These are phyloP conservation scores for Alectoria sarmentosa DNA, from an alignment of 495 filamentous ascomycete genomes.

Conservation along the genomic window DNA sequence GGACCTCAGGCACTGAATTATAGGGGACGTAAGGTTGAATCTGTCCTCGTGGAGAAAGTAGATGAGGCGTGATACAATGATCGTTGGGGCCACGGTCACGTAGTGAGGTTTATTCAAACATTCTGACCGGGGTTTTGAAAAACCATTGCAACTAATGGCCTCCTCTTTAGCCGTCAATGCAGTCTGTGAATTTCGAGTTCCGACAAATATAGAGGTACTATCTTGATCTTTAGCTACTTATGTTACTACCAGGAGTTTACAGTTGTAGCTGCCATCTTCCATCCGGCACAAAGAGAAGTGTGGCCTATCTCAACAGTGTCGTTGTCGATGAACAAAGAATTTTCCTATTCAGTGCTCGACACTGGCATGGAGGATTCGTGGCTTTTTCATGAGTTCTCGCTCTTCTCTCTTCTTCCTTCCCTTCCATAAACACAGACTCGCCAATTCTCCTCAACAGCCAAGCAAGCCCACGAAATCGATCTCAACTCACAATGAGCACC, in stretches of 20 bases:
- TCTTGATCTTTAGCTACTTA: neutral
- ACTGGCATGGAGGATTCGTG: neutral
- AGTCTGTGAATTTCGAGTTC: neutral
- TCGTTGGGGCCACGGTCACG: too few species aligned
- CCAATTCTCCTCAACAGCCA: neutral
- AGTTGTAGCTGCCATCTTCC: neutral
- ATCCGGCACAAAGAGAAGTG: neutral
- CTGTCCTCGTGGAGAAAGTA: neutral
- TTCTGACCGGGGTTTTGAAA: neutral
- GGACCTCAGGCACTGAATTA: slow-evolving; percentile 13
- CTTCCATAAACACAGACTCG: neutral
- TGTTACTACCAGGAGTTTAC: neutral
- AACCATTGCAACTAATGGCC: neutral
- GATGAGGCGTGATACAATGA: neutral
- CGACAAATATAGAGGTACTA: neutral
- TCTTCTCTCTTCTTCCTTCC: neutral
- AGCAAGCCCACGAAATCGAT: neutral
- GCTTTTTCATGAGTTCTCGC: neutral
- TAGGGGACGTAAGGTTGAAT: neutral
- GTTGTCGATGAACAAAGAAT: neutral
- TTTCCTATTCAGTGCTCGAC: neutral
- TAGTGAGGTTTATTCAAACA: neutral
- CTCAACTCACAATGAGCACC: neutral
- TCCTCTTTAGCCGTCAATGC: neutral
- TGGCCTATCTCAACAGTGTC: neutral